Evolutionary conservation across 2,329 filamentous ascomycete species (phyloP), one percentile per base, ranked within the genome.

Genomic region (Lasiodiplodia hormozganensis): DNA sequence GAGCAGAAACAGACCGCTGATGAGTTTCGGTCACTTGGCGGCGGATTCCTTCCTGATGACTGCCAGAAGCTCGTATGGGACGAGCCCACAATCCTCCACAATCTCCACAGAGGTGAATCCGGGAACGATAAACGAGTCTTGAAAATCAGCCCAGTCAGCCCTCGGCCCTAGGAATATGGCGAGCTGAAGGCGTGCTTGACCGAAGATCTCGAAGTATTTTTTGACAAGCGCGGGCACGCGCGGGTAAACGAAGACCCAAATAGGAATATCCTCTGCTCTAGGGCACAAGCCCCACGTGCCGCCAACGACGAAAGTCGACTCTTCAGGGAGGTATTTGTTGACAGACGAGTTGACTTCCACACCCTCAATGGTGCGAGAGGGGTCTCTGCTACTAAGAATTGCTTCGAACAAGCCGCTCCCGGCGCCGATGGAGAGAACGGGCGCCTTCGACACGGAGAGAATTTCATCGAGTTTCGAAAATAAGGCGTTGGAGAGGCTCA

Each of bases 211-310:
- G 34, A 87, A 53, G 70, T 87, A 87, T 67, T 77, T 78, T 2
- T 70, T 70, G 14, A 87, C 70, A 12, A 87, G 73, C 3, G 74
- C 79, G 3, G 83, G 78, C n/a, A 83, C 77, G 16, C 84, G 81
- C 0, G 85, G 85, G 71, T 87, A 87, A 31, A 86, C 82, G 74
- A 87, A 87, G 69, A 87, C 75, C 81, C 85, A 83, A n/a, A 76
- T 77, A 0, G 71, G 69, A 10, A 83, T 83, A n/a, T 80, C 70
- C 5, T 74, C 70, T 3, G 83, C 84, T 12, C 82, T 75, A 1
- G 78, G 67, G 65, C 80, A 80, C 10, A 85, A 71, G 38, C 79
- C 81, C 73, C 82, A 82, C 0, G 83, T 82, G 2, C 82, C 83
- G 8, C 74, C 68, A 6, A 87, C 85, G 10, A 77, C 71, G 53